Conservation (phyloP, 345 rosid genomes). For the Aquilaria sinensis region DNA sequence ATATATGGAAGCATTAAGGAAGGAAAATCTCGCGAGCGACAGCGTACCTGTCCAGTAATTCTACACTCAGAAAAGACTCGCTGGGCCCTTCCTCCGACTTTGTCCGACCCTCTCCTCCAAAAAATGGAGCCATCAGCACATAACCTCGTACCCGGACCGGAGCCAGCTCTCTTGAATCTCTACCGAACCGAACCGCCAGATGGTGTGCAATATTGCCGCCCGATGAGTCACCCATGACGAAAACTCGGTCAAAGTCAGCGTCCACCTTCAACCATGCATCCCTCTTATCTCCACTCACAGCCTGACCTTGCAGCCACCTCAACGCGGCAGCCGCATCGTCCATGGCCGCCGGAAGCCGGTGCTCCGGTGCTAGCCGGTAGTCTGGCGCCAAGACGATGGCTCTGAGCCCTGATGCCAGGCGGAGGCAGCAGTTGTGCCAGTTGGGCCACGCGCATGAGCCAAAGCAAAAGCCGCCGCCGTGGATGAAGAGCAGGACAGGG, state of each 20-base stretch:
- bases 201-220: slow-evolving; percentile 92
- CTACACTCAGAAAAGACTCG: slow-evolving; percentile 54
- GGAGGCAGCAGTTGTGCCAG: slow-evolving; percentile 61
- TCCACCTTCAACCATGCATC: slow-evolving; percentile 32
- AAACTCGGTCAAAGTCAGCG: slow-evolving; percentile 58
- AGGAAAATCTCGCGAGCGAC: too few species aligned
- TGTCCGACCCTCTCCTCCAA: slow-evolving; percentile 74
- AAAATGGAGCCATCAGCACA: slow-evolving; percentile 75
- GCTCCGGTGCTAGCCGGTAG: slow-evolving; percentile 80
- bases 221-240: slow-evolving; percentile 74
- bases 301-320: slow-evolving; percentile 49
- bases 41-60: slow-evolving; percentile 67
- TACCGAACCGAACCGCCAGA: slow-evolving; percentile 49
- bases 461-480: slow-evolving; percentile 86
- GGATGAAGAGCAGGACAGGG: slow-evolving; percentile 45
- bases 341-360: slow-evolving; percentile 71
- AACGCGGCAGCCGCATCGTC: slow-evolving; percentile 45
- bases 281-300: slow-evolving; percentile 15
- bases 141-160: slow-evolving; percentile 76
- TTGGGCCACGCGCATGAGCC: slow-evolving; percentile 77
- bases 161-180: slow-evolving; percentile 28
- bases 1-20: too few species aligned
- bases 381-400: slow-evolving; percentile 64
- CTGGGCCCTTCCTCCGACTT: slow-evolving; percentile 68
- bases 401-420: slow-evolving; percentile 48